phyloP scores from a whole-genome alignment of 2,329 filamentous ascomycete genomes.

The Clonostachys rhizophaga region DNA sequence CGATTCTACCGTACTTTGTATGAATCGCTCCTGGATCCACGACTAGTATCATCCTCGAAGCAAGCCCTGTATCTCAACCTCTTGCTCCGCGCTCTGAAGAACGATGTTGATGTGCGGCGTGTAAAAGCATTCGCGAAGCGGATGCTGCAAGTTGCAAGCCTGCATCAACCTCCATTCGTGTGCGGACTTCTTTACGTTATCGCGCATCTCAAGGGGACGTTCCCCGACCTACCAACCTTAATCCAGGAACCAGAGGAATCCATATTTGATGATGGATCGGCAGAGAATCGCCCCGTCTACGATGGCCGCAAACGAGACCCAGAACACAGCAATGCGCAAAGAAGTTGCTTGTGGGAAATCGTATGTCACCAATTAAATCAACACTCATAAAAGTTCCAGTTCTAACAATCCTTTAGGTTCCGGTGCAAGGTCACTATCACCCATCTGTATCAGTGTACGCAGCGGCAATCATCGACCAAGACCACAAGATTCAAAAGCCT shows the following conservation, averaged over 20 bases:
- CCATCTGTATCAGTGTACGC: conserved; percentile 88
- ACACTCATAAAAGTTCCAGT: background rate
- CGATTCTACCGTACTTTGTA: conserved; percentile 95
- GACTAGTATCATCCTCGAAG: conserved; percentile 85
- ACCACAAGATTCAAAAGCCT: conserved; percentile 77
- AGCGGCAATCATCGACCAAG: conserved; percentile 61
- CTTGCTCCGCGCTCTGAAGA: conserved; percentile 81
- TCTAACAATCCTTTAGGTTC: conserved; percentile 20
- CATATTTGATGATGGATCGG: conserved; percentile 60
- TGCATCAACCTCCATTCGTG: conserved; percentile 90
- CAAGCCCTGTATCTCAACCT: conserved; percentile 94
- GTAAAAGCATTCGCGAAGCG: conserved; percentile 96
- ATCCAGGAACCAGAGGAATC: conserved; percentile 74
- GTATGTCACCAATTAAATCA: conserved; percentile 41
- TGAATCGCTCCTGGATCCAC: conserved; percentile 87
- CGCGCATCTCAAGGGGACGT: conserved; percentile 71
- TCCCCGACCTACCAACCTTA: conserved; percentile 75
- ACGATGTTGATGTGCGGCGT: conserved; percentile 82
- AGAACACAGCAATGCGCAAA: conserved; percentile 87
- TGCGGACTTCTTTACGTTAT: conserved; percentile 91
- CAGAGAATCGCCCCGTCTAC: conserved; percentile 45
- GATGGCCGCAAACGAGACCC: conserved; percentile 90
- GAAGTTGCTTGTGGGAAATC: conserved; percentile 90
- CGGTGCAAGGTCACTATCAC: conserved; percentile 68
- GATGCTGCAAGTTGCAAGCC: conserved; percentile 76